These are phyloP conservation scores for Hibiscus tridactylites DNA, from an alignment of 345 rosid genomes.

Conservation along the genomic window DNA sequence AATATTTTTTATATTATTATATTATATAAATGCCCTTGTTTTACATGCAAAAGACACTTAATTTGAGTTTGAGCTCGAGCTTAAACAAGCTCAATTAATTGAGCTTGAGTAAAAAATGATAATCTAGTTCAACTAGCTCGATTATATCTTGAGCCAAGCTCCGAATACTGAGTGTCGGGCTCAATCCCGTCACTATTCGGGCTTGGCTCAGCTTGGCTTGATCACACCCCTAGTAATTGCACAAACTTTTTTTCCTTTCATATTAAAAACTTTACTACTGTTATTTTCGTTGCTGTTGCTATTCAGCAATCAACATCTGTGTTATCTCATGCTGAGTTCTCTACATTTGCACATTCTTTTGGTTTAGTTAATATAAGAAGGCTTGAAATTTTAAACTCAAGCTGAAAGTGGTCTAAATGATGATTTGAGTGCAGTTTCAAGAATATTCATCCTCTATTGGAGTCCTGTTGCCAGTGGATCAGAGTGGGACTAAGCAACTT, in stretches of 20 bases:
- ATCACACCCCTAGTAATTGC: neutral
- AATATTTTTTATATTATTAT: no score
- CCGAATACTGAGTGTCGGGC: no score
- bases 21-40: no score
- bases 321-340: neutral
- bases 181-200: no score
- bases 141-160: no score
- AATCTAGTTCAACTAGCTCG: no score
- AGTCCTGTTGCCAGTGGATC: constrained; percentile 1
- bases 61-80: no score
- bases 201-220: no score
- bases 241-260: neutral
- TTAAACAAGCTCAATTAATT: no score
- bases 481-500: neutral
- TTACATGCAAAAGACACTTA: no score
- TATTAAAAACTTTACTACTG: neutral
- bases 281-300: neutral
- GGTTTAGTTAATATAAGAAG: neutral
- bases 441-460: constrained; percentile 22
- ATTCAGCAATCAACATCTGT: neutral
- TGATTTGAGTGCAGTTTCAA: constrained; percentile 29
- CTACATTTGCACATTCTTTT: neutral
- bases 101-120: no score
- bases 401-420: neutral
- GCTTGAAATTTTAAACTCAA: neutral